Evolutionary conservation across 345 rosid species (phyloP), one percentile per base, ranked within the genome.

Genomic region (rapeseed (Brassica napus)): DNA sequence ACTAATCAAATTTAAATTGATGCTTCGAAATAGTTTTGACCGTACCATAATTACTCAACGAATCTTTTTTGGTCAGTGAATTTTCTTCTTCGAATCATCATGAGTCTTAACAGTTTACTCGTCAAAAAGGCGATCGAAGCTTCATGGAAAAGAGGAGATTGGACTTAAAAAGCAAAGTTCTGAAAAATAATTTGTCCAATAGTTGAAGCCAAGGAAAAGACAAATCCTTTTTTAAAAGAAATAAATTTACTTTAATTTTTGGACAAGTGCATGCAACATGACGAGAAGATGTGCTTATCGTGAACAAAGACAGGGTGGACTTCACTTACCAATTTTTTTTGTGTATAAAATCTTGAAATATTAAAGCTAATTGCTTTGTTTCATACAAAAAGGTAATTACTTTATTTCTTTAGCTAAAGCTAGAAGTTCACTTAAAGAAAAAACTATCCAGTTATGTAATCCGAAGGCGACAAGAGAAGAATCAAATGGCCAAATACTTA

Each of bases 251-350:
- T 6, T 70, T 49, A 2, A 14, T 2, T 44, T 49, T 65, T 21
- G 72, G 12, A 55, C 44, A 75, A 76, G 77, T 71, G 80, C 83
- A 81, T 76, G 80, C 80, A 81, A 44, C 73, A 71, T 71, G 77
- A 71, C 31, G 55, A 66, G 37, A 47, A 75, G 6, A 15, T 65
- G 65, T 75, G 52, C 79, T 64, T 30, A 16, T 81, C 83, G 59
- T 44, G 18, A 65, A 54, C 64, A 75, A 31, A 44, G 58, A 81
- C 79, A 76, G 77, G 49, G 57, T 81, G 83, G 80, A 81, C 69
- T 71, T 81, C 80, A 76, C 83, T 81, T 57, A 39, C 10, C 14
- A 23, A 58, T 65, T 35, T 1, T 4, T 8, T 59, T 9, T 59
- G 32, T 23, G 14, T 9, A 57, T 67, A 55, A 78, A 72, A 57